These are phyloP conservation scores for Aspergillus sp. DNA, from an alignment of 2,329 filamentous ascomycete species.

Conservation along the genomic window DNA sequence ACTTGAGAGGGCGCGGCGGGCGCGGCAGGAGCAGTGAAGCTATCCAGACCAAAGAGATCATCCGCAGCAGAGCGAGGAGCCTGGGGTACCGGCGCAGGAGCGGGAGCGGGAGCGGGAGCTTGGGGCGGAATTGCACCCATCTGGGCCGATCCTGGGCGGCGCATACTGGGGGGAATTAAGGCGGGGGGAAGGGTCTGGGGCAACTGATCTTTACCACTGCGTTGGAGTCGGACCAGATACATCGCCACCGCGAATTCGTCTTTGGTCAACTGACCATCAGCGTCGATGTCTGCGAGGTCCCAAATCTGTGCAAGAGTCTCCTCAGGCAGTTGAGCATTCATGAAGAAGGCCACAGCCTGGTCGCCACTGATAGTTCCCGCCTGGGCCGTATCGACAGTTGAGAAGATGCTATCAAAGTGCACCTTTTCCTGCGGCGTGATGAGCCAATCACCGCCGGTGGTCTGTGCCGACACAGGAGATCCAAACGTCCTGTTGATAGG, in stretches of 20 bases:
- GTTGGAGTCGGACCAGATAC: conserved; percentile 91
- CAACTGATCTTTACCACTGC: conserved; percentile 67
- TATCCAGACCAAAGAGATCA: conserved; percentile 89
- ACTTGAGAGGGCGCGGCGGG: conserved; percentile 58
- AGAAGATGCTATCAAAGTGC: conserved; percentile 84
- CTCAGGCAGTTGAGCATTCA: conserved; percentile 84
- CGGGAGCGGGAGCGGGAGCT: conserved; percentile 40
- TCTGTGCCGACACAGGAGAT: conserved; percentile 51
- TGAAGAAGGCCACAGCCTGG: conserved; percentile 91
- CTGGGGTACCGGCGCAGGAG: conserved; percentile 41
- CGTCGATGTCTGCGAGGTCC: conserved; percentile 94
- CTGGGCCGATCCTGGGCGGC: conserved; percentile 47
- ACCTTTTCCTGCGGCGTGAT: conserved; percentile 79
- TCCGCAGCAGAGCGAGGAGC: conserved; percentile 79
- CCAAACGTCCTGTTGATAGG: conserved; percentile 53
- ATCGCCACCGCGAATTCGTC: conserved; percentile 98
- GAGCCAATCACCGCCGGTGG: conserved; percentile 70
- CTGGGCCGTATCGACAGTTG: conserved; percentile 74
- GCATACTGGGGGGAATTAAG: conserved; percentile 82
- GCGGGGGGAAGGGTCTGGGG: conserved; percentile 76
- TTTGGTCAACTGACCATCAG: conserved; percentile 75
- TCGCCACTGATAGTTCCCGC: conserved; percentile 87
- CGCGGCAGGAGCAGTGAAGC: conserved; percentile 54
- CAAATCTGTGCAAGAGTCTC: conserved; percentile 91
- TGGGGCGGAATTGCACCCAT: conserved; percentile 42